Evolutionary conservation across 768 basidiomycete species (phyloP).

Genomic region (Filobasidium floriforme): DNA sequence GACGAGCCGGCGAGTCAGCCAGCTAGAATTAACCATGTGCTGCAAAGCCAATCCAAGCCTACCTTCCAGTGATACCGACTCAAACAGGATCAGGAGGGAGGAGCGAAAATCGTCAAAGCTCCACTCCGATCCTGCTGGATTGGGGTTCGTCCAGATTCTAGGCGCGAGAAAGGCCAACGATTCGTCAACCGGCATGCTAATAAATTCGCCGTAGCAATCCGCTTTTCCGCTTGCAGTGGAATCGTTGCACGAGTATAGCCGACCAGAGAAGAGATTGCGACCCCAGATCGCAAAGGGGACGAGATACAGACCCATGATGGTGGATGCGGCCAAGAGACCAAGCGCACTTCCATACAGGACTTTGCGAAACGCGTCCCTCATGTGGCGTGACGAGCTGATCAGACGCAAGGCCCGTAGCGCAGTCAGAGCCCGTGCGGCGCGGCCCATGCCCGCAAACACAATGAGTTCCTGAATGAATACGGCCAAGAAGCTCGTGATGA

Average conservation of each 20-base stretch:
- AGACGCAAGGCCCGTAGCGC: conserved; percentile 79
- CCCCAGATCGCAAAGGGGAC: conserved; percentile 46
- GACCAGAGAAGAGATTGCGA: conserved; percentile 80
- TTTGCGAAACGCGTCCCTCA: conserved; percentile 74
- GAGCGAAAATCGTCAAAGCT: conserved; percentile 80
- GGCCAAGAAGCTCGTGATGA: conserved; percentile 67
- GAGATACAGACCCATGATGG: conserved; percentile 67
- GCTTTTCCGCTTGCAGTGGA: conserved; percentile 51
- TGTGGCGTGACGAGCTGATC: conserved; percentile 78
- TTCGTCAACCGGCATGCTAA: conserved; percentile 53
- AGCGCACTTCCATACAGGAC: conserved; percentile 76
- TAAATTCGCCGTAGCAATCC: conserved; percentile 69
- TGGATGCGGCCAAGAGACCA: conserved; percentile 79
- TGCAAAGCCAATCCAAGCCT: no score
- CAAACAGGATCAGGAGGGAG: conserved; percentile 83
- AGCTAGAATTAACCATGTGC: no score
- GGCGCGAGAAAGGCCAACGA: conserved; percentile 62
- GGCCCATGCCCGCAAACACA: conserved; percentile 68
- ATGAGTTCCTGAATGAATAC: conserved; percentile 66
- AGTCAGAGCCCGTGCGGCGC: conserved; percentile 76
- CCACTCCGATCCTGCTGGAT: conserved; percentile 60
- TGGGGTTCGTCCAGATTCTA: conserved; percentile 80
- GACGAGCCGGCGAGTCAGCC: no score
- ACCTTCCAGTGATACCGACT: conserved; percentile 80
- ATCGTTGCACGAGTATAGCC: conserved; percentile 81